Percentiles rank a stretch among this genome's conserved stretches.
These are phyloP conservation scores for Sporisorium reilianum DNA, from an alignment of 1,284 basidiomycete genomes.

Conservation along the genomic window DNA sequence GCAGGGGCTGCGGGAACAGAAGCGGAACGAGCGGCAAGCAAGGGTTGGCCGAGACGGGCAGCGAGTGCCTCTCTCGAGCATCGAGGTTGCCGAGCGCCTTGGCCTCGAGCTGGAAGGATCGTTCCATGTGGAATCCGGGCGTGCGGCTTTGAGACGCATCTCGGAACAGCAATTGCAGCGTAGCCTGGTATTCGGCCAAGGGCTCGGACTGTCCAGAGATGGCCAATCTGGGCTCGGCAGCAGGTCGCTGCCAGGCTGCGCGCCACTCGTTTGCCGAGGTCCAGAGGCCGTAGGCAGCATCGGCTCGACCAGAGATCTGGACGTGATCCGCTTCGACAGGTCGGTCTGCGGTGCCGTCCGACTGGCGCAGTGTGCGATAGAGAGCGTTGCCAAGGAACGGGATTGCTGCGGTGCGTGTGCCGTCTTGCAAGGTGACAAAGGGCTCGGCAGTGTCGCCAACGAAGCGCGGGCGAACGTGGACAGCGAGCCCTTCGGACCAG, in stretches of 20 bases:
- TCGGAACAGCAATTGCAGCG: constrained; percentile 46
- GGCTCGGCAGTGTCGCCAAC: constrained; percentile 22
- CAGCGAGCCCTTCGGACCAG: constrained; percentile 59
- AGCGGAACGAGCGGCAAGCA: constrained; percentile 50
- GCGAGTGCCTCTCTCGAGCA: constrained; percentile 31
- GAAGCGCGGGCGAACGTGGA: constrained; percentile 38
- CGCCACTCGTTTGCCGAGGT: constrained; percentile 26
- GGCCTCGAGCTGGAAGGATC: constrained; percentile 55
- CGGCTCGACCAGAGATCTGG: constrained; percentile 15
- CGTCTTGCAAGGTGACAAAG: constrained; percentile 18
- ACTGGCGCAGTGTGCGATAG: constrained; percentile 20
- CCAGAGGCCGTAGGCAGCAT: constrained; percentile 24
- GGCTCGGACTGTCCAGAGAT: constrained; percentile 30
- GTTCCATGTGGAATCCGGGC: constrained; percentile 32
- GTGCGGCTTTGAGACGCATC: constrained; percentile 11
- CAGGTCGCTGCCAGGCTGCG: constrained; percentile 19
- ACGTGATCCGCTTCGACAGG: constrained; percentile 2
- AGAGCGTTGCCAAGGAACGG: constrained; percentile 57
- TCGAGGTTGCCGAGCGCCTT: constrained; percentile 54
- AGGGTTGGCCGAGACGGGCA: constrained; percentile 24
- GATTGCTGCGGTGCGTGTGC: constrained; percentile 20
- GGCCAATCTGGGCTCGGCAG: constrained; percentile 7
- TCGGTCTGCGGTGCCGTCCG: neutral
- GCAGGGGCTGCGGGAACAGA: constrained; percentile 58
- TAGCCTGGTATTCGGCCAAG: constrained; percentile 49